phyloP scores from a whole-genome alignment of 345 rosid species.

The Durio zibethinus region DNA sequence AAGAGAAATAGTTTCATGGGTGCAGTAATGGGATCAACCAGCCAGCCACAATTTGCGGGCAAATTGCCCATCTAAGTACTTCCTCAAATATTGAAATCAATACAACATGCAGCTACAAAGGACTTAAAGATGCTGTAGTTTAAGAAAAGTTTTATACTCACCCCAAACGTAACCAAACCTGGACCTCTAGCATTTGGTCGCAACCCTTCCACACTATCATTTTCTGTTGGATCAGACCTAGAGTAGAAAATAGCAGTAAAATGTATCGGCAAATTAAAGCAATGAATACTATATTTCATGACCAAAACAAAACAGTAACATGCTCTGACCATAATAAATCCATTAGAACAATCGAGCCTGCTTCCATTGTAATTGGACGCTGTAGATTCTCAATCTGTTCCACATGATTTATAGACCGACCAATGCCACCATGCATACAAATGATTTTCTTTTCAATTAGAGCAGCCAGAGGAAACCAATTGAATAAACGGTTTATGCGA shows the following conservation, averaged over 20 bases:
- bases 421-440: slow-evolving; percentile 99
- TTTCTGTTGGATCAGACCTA: slow-evolving; percentile 99
- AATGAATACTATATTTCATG: not conserved
- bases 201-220: slow-evolving; percentile 98
- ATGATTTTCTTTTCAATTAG: slow-evolving; percentile 91
- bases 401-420: slow-evolving; percentile 92
- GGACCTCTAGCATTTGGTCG: slow-evolving; percentile 99
- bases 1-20: not conserved
- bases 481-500: slow-evolving; percentile 90
- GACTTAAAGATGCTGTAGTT: not conserved
- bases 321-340: slow-evolving; percentile 83
- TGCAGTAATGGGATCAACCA: not conserved
- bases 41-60: not conserved
- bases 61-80: not conserved
- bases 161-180: slow-evolving; percentile 97
- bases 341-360: slow-evolving; percentile 94
- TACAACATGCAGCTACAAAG: not conserved
- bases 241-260: slow-evolving; percentile 16
- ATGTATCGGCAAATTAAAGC: slow-evolving; percentile 19
- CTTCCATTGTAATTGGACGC: slow-evolving; percentile 98
- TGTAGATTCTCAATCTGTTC: slow-evolving; percentile 94
- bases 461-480: slow-evolving; percentile 98
- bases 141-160: slow-evolving; percentile 30
- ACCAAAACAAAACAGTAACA: slow-evolving; percentile 15
- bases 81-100: not conserved